Conservation (phyloP, 495 filamentous ascomycete genomes). For the Neohortaea acidophila region DNA sequence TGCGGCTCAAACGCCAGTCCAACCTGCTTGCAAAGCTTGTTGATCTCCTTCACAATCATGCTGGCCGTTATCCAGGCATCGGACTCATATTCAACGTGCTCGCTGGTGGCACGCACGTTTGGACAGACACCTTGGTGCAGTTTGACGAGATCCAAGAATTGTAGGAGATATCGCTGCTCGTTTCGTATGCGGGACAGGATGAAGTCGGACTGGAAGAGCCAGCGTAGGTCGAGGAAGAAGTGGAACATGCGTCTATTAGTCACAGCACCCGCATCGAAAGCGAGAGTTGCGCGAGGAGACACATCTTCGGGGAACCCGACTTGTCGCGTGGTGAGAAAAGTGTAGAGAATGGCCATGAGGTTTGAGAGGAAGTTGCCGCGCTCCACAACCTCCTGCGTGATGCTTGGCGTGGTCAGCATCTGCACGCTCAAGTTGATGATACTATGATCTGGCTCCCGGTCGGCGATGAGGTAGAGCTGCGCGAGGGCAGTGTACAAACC, state of each 20-base stretch:
- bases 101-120: conserved; percentile 76
- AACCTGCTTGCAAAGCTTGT: conserved; percentile 74
- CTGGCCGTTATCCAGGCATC: conserved; percentile 96
- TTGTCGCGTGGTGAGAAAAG: conserved; percentile 87
- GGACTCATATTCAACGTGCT: conserved; percentile 96
- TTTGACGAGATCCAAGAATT: conserved; percentile 91
- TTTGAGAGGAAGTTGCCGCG: conserved; percentile 94
- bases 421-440: conserved; percentile 95
- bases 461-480: conserved; percentile 89
- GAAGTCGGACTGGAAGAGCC: conserved; percentile 72
- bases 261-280: conserved; percentile 82
- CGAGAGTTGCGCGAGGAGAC: conserved; percentile 63
- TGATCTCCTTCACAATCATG: conserved; percentile 86
- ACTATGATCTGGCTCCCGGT: conserved; percentile 92
- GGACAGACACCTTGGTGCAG: conserved; percentile 94
- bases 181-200: conserved; percentile 68
- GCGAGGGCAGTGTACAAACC: conserved; percentile 85
- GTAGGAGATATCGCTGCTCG: conserved; percentile 73
- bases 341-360: conserved; percentile 90
- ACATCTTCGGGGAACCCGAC: conserved; percentile 86
- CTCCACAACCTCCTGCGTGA: conserved; percentile 84
- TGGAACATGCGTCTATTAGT: conserved; percentile 92
- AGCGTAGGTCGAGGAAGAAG: conserved; percentile 86
- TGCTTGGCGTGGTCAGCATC: conserved; percentile 90
- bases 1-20: conserved; percentile 65